Base-by-base conservation (phyloP, 108 stramenopile species). In the Cyclostephanos tholiformis region DNA sequence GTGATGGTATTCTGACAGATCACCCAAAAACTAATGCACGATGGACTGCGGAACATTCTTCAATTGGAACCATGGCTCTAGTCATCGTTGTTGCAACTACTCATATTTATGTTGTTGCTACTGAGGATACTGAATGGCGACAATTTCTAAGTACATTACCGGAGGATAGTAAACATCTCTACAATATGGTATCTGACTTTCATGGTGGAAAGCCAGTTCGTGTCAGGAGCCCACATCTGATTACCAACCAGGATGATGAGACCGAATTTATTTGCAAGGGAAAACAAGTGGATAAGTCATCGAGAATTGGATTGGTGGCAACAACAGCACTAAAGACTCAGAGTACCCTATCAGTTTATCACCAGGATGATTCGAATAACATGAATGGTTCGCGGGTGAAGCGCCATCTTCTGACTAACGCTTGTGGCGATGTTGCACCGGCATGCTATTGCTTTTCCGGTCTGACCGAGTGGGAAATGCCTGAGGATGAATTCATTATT, bases 311-410 rank as follows among this genome's bases (percentile, higher is more conserved):
- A 10, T 7, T 65, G 14, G 20, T 48, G 16, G 29, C 29, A 2
- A 12, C 46, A 17, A 20, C 65, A 7, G 14, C 38, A 2, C 39
- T 65, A 27, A 14, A 20, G 13, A 26, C 8, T 12, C 22, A 17
- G n/a, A 17, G 36, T 49, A 49, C 64, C 23, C 30, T 44, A 11
- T 65, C 39, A 16, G 19, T 17, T 27, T 38, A 65, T 35, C 64
- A 65, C 36, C 35, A 65, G 19, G 41, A 65, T 27, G 64, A 65
- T 27, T 65, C 39, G 9, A 35, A 65, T 22, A 65, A 65, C 26
- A 27, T 65, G 20, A 49, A 44, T 49, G 64, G 64, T 8, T 27
- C 12, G 39, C 22, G 64, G 25, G 19, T 19, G 14, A 65, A 65
- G 41, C 41, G 39, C 6, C 16, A 12, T 6, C 35, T 65, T 6